Conservation (phyloP, 2,329 filamentous ascomycete genomes). For the Elsinoe necatrix region DNA sequence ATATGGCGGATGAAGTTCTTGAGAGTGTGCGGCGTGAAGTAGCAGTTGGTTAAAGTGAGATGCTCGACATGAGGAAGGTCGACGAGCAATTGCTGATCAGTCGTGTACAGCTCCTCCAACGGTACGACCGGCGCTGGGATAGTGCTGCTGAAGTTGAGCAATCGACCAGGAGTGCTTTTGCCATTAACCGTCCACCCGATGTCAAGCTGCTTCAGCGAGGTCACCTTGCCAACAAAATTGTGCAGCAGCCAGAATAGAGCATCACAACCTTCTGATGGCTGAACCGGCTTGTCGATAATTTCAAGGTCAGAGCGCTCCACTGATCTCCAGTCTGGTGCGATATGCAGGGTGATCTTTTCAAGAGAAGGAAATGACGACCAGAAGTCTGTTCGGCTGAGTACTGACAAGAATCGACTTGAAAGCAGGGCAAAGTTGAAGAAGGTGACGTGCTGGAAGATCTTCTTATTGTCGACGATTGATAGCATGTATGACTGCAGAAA, state of each 20-base stretch:
- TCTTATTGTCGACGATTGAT: constrained; percentile 52
- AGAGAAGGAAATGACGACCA: constrained; percentile 53
- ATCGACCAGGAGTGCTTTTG: not conserved
- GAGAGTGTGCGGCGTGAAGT: constrained; percentile 53
- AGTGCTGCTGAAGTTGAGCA: constrained; percentile 43
- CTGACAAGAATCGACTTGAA: constrained; percentile 51
- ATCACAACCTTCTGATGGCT: constrained; percentile 45
- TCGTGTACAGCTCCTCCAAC: constrained; percentile 19
- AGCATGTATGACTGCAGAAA: constrained; percentile 61
- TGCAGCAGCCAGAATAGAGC: constrained; percentile 48
- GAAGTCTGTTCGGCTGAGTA: constrained; percentile 50
- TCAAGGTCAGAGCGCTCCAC: constrained; percentile 47
- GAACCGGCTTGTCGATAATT: constrained; percentile 40
- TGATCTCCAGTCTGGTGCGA: constrained; percentile 59
- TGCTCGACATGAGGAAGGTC: constrained; percentile 49
- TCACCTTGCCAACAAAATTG: constrained; percentile 31
- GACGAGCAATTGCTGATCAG: constrained; percentile 31
- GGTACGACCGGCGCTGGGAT: constrained; percentile 51
- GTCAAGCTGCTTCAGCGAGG: constrained; percentile 52
- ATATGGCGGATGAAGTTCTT: constrained; percentile 44
- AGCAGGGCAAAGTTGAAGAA: constrained; percentile 57
- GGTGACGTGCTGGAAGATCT: constrained; percentile 46
- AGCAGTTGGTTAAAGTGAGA: constrained; percentile 60
- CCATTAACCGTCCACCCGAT: constrained; percentile 50
- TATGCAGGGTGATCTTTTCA: constrained; percentile 47